phyloP scores from a whole-genome alignment of 2,329 filamentous ascomycete species.

The Colletotrichum phormii region DNA sequence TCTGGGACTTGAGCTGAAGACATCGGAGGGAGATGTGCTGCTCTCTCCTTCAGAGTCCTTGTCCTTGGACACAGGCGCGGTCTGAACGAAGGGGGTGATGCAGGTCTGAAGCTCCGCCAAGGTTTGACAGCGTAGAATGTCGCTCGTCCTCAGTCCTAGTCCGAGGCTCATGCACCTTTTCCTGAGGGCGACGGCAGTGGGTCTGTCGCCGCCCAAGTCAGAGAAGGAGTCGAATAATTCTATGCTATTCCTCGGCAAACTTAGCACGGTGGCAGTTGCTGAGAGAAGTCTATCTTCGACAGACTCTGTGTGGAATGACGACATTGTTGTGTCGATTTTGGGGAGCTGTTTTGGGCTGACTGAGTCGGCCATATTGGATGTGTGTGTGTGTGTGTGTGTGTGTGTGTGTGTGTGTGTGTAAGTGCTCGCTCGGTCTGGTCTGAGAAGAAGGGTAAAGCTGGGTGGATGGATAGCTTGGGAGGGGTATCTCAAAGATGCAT shows the following conservation, averaged over 20 bases:
- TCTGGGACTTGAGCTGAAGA: slow-evolving; percentile 37
- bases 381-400: not conserved
- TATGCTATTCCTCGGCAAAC: slow-evolving; percentile 46
- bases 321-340: slow-evolving; percentile 40
- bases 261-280: slow-evolving; percentile 51
- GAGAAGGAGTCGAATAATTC: slow-evolving; percentile 55
- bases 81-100: slow-evolving; percentile 44
- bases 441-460: slow-evolving; percentile 18
- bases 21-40: slow-evolving; percentile 33
- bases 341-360: slow-evolving; percentile 36
- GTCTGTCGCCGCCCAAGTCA: slow-evolving; percentile 56
- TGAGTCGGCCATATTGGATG: slow-evolving; percentile 27
- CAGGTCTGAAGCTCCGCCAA: slow-evolving; percentile 58
- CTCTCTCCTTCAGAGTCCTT: slow-evolving; percentile 33
- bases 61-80: slow-evolving; percentile 21
- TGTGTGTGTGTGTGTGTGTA: not conserved
- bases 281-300: slow-evolving; percentile 47
- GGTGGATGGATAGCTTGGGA: slow-evolving; percentile 10
- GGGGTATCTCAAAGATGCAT: slow-evolving; percentile 37
- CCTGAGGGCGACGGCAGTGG: slow-evolving; percentile 47
- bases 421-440: slow-evolving; percentile 19
- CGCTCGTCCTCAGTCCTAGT: slow-evolving; percentile 49
- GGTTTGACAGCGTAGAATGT: slow-evolving; percentile 56
- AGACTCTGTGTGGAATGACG: slow-evolving; percentile 34
- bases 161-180: slow-evolving; percentile 50